Conservation (phyloP, 1,284 basidiomycete genomes). For the Agroathelia rolfsii region DNA sequence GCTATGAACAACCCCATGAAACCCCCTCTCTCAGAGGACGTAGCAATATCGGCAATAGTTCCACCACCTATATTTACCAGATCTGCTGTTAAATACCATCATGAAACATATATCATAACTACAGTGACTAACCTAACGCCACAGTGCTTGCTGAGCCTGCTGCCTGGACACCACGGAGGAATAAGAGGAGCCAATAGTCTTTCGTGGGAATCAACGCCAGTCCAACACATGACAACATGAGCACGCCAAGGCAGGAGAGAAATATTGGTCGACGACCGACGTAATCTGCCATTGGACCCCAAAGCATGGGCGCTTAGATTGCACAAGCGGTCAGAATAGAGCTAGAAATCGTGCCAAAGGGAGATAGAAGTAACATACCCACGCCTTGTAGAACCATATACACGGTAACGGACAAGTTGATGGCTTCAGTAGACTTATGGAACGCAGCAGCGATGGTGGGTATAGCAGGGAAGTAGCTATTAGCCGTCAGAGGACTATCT, state of each 20-base stretch:
- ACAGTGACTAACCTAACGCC: conserved; percentile 38
- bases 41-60: conserved; percentile 46
- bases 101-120: not conserved
- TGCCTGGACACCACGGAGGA: conserved; percentile 52
- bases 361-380: conserved; percentile 27
- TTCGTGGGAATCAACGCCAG: conserved; percentile 52
- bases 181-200: conserved; percentile 49
- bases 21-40: conserved; percentile 39
- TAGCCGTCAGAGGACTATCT: conserved; percentile 58
- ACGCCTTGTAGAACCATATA: conserved; percentile 74
- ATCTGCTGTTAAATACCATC: no score
- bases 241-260: conserved; percentile 39
- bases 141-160: conserved; percentile 52
- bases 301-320: conserved; percentile 49
- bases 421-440: conserved; percentile 52
- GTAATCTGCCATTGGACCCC: conserved; percentile 50
- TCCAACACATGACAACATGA: conserved; percentile 46
- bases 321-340: conserved; percentile 3
- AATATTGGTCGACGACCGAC: conserved; percentile 47
- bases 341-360: not conserved
- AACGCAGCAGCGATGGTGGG: conserved; percentile 56
- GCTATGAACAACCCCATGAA: conserved; percentile 39
- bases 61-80: conserved; percentile 32
- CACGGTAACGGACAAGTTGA: conserved; percentile 71
- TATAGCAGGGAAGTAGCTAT: conserved; percentile 72